Conservation (phyloP, 257 asterid species). For the Solanum chiquidenum region DNA sequence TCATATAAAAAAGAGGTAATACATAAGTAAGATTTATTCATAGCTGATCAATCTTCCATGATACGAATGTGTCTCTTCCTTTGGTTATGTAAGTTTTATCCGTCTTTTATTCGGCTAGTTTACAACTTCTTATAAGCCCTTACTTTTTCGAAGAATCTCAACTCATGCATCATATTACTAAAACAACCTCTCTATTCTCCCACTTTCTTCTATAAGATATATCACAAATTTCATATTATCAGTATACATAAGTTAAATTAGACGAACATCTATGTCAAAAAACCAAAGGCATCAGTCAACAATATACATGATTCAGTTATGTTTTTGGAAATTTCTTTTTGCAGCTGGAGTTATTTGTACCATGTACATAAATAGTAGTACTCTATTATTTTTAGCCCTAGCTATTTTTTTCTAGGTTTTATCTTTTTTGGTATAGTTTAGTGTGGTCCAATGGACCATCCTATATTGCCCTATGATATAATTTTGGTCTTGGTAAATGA, state of each 20-base stretch:
- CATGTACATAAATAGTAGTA: background rate
- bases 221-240: background rate
- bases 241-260: background rate
- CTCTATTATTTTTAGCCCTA: background rate
- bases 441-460: conserved; percentile 1
- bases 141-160: background rate
- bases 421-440: background rate
- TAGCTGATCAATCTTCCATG: background rate
- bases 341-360: background rate
- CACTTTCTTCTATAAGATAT: too few species aligned
- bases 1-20: too few species aligned
- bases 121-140: background rate
- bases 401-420: background rate
- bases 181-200: background rate
- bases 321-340: background rate
- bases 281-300: background rate
- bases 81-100: background rate
- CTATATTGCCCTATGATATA: background rate
- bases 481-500: background rate
- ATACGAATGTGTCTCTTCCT: background rate
- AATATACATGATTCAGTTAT: background rate
- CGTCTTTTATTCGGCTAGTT: too few species aligned
- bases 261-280: background rate
- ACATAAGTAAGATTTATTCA: too few species aligned
- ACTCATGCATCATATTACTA: background rate